These are phyloP conservation scores for Kodamaea sp. DNA, from an alignment of 1,139 yeast genomes.

Conservation along the genomic window DNA sequence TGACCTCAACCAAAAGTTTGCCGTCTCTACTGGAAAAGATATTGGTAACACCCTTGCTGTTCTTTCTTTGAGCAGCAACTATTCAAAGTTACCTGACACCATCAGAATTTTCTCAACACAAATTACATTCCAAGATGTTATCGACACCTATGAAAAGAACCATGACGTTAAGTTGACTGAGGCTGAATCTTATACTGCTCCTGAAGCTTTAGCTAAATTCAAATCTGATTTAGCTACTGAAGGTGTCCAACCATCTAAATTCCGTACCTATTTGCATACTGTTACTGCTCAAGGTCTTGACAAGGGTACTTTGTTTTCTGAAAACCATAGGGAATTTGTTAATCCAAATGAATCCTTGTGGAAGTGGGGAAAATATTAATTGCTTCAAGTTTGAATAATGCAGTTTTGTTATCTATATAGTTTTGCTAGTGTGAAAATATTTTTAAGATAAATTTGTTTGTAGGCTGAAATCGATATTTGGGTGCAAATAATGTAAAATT, in stretches of 20 bases:
- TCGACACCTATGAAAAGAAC: slow-evolving; percentile 37
- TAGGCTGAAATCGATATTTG: too few relatives aligned
- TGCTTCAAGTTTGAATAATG: too few relatives aligned
- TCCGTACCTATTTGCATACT: slow-evolving; percentile 30
- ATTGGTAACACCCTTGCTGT: slow-evolving; percentile 42
- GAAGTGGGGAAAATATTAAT: slow-evolving; percentile 43
- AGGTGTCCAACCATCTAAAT: slow-evolving; percentile 27
- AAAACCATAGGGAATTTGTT: slow-evolving; percentile 45
- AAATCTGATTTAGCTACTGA: slow-evolving; percentile 21
- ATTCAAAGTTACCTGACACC: slow-evolving; percentile 41
- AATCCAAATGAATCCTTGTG: slow-evolving; percentile 53
- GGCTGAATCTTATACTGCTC: slow-evolving; percentile 22
- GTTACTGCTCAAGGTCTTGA: slow-evolving; percentile 34
- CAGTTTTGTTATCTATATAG: too few relatives aligned
- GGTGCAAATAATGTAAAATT: too few relatives aligned
- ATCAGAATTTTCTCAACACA: slow-evolving; percentile 42
- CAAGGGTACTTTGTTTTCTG: slow-evolving; percentile 28
- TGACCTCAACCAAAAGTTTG: slow-evolving; percentile 31
- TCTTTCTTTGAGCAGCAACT: slow-evolving; percentile 27
- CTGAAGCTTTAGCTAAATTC: slow-evolving; percentile 30
- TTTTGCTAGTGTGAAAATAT: too few relatives aligned
- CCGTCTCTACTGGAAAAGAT: slow-evolving; percentile 39
- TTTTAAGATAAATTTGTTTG: too few relatives aligned
- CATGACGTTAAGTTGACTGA: slow-evolving; percentile 35
- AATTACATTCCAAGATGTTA: slow-evolving; percentile 36